Base-by-base conservation (phyloP, 768 basidiomycete genomes). In the Boletus huronensis region DNA sequence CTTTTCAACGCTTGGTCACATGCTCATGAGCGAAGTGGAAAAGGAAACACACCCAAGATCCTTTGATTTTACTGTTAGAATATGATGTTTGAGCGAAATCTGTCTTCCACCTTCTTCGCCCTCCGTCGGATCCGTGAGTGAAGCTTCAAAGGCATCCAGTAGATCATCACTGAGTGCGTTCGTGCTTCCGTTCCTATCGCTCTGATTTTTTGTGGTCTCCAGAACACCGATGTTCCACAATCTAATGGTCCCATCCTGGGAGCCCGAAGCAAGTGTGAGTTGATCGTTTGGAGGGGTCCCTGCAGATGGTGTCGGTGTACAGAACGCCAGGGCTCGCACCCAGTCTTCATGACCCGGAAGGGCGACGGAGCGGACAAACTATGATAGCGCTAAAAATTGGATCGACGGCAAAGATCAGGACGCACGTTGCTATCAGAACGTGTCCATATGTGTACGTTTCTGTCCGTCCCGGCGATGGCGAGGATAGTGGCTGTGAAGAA, bases 281-380 rank as follows among this genome's bases (percentile, higher is more conserved):
- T 78, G 72, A n/a, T 77, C 74, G 32, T 50, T 32, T 17, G 43
- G 26, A 44, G 41, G 29, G 3, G 23, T 6, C 6, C 25, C 59
- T 2, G 69, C 64, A 4, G 67, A 56, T 5, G 63, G 57, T 17
- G 52, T 43, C 11, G 77, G 71, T 1, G 62, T 40, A 42, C 75
- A 75, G 69, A 98, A 93, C 2, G 85, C 79, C 35, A 98, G 80
- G 55, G 84, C 78, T 50, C 88, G 84, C 50, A 98, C 80, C 97
- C 97, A 99, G 64, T 99, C 96, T 77, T 97, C 91, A 64, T 99
- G 97, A 2, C 97, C 97, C 13, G 81, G 73, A 45, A 91, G 75
- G 0, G 75, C 72, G 3, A 82, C 81, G 19, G 83, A 81, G 50
- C 72, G 77, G 14, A 84, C 75, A 65, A 86, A 88, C 87, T 87